Conservation (phyloP, 306 rosid species). For the Nissolia schottii region DNA sequence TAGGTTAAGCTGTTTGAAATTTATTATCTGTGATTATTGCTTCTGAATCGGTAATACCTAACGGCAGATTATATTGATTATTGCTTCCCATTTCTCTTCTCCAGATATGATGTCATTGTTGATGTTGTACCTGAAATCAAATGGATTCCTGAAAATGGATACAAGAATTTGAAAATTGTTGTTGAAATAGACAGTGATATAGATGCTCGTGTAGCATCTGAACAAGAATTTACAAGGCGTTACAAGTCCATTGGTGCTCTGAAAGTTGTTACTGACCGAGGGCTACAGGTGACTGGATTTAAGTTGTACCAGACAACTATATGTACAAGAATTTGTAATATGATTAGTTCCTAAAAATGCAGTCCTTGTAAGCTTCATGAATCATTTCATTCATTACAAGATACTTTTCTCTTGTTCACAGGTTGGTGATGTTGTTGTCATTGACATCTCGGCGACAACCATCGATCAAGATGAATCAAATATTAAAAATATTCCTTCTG, state of each 20-base stretch:
- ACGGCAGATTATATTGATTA: slow-evolving; percentile 15
- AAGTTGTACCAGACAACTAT: background rate
- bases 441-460: slow-evolving; percentile 87
- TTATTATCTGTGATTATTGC: background rate
- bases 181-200: slow-evolving; percentile 86
- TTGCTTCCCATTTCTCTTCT: slow-evolving; percentile 31
- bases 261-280: slow-evolving; percentile 77
- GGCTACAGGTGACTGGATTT: slow-evolving; percentile 68
- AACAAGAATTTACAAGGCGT: slow-evolving; percentile 70
- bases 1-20: slow-evolving; percentile 13
- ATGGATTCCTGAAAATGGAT: slow-evolving; percentile 76
- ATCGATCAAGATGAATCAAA: slow-evolving; percentile 65
- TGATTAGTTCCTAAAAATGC: background rate
- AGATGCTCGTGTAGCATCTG: slow-evolving; percentile 58
- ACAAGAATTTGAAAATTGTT: slow-evolving; percentile 76
- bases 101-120: slow-evolving; percentile 79
- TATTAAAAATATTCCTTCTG: slow-evolving; percentile 71
- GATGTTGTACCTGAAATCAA: slow-evolving; percentile 85
- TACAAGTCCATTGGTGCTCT: slow-evolving; percentile 66
- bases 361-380: background rate
- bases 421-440: slow-evolving; percentile 76
- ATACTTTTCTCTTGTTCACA: slow-evolving; percentile 32
- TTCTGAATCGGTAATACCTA: background rate
- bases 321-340: background rate
- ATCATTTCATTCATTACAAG: slow-evolving; percentile 3